Base-by-base conservation (phyloP, 2,329 filamentous ascomycete species). In the Eutypella sp. region DNA sequence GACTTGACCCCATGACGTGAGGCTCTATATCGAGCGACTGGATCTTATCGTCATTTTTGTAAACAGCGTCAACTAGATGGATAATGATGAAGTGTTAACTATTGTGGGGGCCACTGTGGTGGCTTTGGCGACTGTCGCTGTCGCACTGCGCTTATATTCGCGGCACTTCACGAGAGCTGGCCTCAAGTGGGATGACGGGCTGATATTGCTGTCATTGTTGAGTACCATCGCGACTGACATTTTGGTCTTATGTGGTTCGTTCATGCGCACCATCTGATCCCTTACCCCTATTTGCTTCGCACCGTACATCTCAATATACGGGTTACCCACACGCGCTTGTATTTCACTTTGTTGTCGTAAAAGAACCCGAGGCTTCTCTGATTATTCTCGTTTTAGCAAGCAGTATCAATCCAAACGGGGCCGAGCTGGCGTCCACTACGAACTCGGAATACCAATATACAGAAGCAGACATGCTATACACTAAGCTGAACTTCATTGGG, bases 141-240 rank as follows among this genome's bases (percentile, higher is more conserved):
- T 52, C 27, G 45, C 22, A 2, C 18, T 51, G 24, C 51, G 53
- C n/a, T 55, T 53, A 22, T 53, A 50, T 20, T 36, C 46, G 18
- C 51, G 51, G 16, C 40, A 45, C 37, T 34, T 11, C 13, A 51
- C 29, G 4, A 38, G 38, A 3, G 20, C 43, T 3, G 49, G 47
- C 3, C 42, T 47, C 8, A 43, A 27, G 13, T 50, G 45, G 47
- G 51, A 55, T 24, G 53, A 55, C 36, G 53, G 50, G 51, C 11
- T 50, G 3, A 47, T 51, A n/a, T 33, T 55, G 6, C 11, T 46
- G 3, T 45, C 47, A 8, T 40, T 57, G 16, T 3, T 46, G 15
- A 11, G n/a, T 9, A 43, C 46, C 2, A 46, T 53, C 13, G 29
- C 20, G 6, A 48, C 41, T 2, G 52, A 50, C 10, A 20, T 47